Evolutionary conservation across 2,329 filamentous ascomycete species (phyloP).

Genomic region (Cercospora sojina): DNA sequence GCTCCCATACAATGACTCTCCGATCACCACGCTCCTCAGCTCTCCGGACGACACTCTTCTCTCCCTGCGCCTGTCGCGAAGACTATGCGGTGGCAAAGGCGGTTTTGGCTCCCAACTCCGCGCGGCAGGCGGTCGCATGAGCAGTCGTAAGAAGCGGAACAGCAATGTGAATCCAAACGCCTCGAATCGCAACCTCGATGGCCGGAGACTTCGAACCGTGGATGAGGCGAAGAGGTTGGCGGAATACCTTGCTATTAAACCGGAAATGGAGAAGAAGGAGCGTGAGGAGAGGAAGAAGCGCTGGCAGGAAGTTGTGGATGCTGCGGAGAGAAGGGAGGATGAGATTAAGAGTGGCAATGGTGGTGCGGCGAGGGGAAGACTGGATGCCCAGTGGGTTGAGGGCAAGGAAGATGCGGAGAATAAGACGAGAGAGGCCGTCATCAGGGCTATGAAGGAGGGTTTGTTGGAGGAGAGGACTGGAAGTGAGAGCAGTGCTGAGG

Average conservation of each 20-base stretch:
- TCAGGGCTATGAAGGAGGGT: constrained; percentile 66
- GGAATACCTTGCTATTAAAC: constrained; percentile 91
- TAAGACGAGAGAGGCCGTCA: constrained; percentile 73
- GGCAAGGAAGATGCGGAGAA: constrained; percentile 88
- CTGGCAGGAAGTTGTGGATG: constrained; percentile 85
- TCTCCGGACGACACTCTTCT: constrained; percentile 61
- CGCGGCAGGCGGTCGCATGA: constrained; percentile 97
- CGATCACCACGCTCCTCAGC: constrained; percentile 63
- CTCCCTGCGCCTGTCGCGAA: constrained; percentile 74
- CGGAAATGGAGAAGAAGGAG: constrained; percentile 94
- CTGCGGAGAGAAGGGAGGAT: constrained; percentile 77
- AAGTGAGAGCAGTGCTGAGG: constrained; percentile 41
- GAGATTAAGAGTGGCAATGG: constrained; percentile 74
- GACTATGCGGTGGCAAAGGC: constrained; percentile 89
- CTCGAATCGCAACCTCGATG: constrained; percentile 90
- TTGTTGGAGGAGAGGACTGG: constrained; percentile 48
- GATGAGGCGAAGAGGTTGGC: constrained; percentile 93
- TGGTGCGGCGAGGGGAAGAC: constrained; percentile 54
- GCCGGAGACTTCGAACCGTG: constrained; percentile 82
- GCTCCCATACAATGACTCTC: constrained; percentile 51
- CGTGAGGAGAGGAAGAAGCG: constrained; percentile 79
- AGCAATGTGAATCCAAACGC: constrained; percentile 70
- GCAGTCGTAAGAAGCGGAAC: constrained; percentile 83
- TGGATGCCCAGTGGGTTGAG: constrained; percentile 93
- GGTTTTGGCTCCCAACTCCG: constrained; percentile 97